Conservation (phyloP, 192 early-diverging fungal genomes). For the Rhizophagus clarus region DNA sequence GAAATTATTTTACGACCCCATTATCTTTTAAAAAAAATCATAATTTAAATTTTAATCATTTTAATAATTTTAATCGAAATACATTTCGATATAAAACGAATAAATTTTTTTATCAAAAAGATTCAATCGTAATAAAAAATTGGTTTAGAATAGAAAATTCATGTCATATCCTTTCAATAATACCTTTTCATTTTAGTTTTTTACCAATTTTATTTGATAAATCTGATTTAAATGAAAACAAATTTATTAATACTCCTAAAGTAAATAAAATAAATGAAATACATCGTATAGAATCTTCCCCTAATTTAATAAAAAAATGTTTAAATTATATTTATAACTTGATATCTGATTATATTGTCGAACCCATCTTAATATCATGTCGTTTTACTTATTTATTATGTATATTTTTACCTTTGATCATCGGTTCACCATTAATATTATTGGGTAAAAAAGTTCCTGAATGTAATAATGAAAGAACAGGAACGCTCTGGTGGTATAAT, state of each 20-base stretch:
- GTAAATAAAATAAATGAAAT: background rate
- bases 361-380: conserved; percentile 54
- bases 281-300: background rate
- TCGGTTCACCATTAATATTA: conserved; percentile 59
- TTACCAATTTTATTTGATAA: background rate
- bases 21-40: background rate
- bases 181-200: background rate
- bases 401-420: conserved; percentile 71
- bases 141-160: background rate
- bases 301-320: background rate
- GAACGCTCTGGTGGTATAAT: conserved; percentile 84
- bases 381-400: conserved; percentile 64
- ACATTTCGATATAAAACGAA: background rate
- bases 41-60: no score
- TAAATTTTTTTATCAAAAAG: background rate
- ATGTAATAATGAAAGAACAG: conserved; percentile 52
- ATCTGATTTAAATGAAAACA: background rate
- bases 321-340: conserved; percentile 35
- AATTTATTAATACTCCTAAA: background rate
- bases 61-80: background rate
- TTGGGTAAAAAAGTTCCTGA: conserved; percentile 54
- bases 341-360: conserved; percentile 53
- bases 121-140: background rate
- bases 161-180: background rate
- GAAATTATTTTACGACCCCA: background rate